Conservation (phyloP, 805 yeast species). For the Kodamaea neixiangensis region DNA sequence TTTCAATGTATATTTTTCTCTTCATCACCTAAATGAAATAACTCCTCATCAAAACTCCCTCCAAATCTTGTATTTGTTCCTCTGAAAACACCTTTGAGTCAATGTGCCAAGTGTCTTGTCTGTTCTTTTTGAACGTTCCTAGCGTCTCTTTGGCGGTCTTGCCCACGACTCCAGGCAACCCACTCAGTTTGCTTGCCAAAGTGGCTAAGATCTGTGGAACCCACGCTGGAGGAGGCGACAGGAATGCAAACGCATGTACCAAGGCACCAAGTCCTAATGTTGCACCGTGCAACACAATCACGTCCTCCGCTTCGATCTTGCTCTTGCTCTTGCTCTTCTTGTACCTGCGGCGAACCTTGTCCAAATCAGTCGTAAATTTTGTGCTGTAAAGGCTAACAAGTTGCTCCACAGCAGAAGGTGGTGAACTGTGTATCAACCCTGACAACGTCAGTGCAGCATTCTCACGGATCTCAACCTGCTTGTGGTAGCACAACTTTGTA, state of each 20-base stretch:
- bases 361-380: conserved; percentile 30
- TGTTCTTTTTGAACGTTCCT: conserved; percentile 82
- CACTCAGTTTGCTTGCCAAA: conserved; percentile 69
- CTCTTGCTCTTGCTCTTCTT: conserved; percentile 39
- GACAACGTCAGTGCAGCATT: conserved; percentile 74
- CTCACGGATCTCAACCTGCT: conserved; percentile 73
- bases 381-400: conserved; percentile 42
- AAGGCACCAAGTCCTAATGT: conserved; percentile 87
- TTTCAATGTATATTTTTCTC: background rate
- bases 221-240: conserved; percentile 91
- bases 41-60: conserved; percentile 91
- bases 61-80: conserved; percentile 84
- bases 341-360: conserved; percentile 46
- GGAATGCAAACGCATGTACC: conserved; percentile 85
- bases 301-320: conserved; percentile 40
- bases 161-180: conserved; percentile 77
- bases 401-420: conserved; percentile 46
- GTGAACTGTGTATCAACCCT: conserved; percentile 70
- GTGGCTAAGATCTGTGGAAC: conserved; percentile 70
- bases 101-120: conserved; percentile 96
- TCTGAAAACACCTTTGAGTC: conserved; percentile 74
- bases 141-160: conserved; percentile 78
- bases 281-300: conserved; percentile 72
- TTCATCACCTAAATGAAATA: conserved; percentile 65
- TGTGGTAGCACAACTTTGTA: conserved; percentile 54